A percentile compares a stretch with the other conserved stretches of the same genome.
These are phyloP conservation scores for Nothophytophthora sp. DNA, from an alignment of 352 stramenopile genomes.

Conservation along the genomic window DNA sequence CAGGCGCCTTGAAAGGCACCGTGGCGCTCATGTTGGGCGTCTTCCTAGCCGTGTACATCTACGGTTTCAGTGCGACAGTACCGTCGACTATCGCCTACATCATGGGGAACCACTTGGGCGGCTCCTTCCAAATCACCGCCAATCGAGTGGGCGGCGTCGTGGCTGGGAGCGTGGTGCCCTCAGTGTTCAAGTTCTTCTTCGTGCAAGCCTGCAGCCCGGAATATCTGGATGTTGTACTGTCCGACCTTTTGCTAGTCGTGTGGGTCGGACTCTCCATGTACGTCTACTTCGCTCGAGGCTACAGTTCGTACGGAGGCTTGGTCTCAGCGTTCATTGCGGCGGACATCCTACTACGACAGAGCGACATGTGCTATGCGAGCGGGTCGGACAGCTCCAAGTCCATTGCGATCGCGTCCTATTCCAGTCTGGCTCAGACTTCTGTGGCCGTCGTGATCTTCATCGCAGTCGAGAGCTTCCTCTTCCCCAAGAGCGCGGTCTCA, in stretches of 20 bases:
- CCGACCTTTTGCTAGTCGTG: conserved; percentile 55
- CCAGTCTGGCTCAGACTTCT: conserved; percentile 70
- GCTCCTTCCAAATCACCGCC: conserved; percentile 71
- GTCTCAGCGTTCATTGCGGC: conserved; percentile 73
- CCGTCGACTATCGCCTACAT: conserved; percentile 63
- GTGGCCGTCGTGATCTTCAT: conserved; percentile 79
- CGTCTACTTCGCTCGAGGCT: conserved; percentile 60
- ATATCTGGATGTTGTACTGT: conserved; percentile 41
- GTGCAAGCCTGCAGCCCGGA: conserved; percentile 51
- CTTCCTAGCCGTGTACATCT: conserved; percentile 65
- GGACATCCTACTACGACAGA: conserved; percentile 61
- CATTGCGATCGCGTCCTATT: conserved; percentile 70
- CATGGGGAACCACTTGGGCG: conserved; percentile 70
- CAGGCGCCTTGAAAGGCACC: conserved; percentile 48
- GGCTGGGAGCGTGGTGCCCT: conserved; percentile 69
- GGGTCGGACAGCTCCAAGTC: conserved; percentile 33
- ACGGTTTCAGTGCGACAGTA: conserved; percentile 62
- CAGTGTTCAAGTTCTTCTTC: conserved; percentile 83
- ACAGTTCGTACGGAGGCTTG: conserved; percentile 62
- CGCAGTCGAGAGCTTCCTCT: conserved; percentile 58
- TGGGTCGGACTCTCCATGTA: conserved; percentile 82
- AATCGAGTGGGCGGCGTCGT: conserved; percentile 76
- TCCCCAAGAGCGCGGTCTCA: conserved; percentile 57
- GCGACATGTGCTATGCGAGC: conserved; percentile 47
- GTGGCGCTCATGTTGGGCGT: conserved; percentile 63